Base-by-base conservation (phyloP, 768 basidiomycete genomes). In the Ramaria sp. region DNA sequence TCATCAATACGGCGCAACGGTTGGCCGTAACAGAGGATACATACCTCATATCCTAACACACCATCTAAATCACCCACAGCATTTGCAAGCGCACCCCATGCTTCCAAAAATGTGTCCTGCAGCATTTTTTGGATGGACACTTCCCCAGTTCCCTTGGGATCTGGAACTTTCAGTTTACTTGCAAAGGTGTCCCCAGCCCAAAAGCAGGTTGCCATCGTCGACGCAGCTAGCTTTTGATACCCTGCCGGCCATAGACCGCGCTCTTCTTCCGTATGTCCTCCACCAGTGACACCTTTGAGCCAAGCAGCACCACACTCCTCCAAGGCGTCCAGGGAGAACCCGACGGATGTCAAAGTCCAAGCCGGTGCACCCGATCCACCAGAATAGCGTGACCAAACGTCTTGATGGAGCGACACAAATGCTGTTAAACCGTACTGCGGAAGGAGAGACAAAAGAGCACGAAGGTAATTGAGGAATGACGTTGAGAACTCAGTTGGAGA, bases 361-460 rank as follows among this genome's bases (percentile, higher is more conserved):
- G 89, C 91, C 1, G 96, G 96, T 0, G 95, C 94, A 1, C 96
- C 95, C 1, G 91, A 95, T 45, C 95, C 95, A 7, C 95, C 95
- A 2, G 84, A 83, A 63, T 93, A 94, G 4, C 95, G 82, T 0
- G 92, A 95, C 89, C 91, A 97, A 33, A 97, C 91, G 66, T 97
- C 92, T 68, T 95, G 95, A 66, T 98, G 95, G 56, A 95, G 66
- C 10, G 82, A 83, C 17, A 94, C 78, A 62, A 89, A 90, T 2
- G 86, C 85, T 3, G 75, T 73, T 33, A 92, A 67, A 13, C 86
- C 85, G 59, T 86, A 91, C 59, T 82, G 67, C 0, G 90, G 86
- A 24, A 91, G 72, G 24, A 88, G 65, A 0, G 80, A 78, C 9
- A 91, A 72, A 2, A 99, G 70, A 1, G 72, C 64, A 57, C 81